Conservation (phyloP, 768 basidiomycete genomes). For the Podaxis sp. region DNA sequence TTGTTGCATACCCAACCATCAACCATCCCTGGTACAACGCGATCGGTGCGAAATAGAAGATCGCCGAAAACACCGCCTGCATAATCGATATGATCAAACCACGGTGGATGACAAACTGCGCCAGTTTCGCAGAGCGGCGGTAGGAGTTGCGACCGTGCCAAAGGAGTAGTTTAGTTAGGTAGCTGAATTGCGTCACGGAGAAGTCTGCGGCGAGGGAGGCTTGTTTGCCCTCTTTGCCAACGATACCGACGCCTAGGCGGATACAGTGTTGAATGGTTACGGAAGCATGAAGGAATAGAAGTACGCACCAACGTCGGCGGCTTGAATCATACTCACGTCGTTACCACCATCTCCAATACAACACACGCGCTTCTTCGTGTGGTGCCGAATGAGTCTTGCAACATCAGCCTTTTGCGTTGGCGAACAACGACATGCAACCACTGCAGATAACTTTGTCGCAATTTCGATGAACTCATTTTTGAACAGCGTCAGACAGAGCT, state of each 20-base stretch:
- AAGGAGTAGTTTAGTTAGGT: conserved; percentile 91
- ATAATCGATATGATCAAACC: conserved; percentile 97
- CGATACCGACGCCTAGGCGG: conserved; percentile 84
- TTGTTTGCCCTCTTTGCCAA: conserved; percentile 98
- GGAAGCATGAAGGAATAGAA: not conserved
- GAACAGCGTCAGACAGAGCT: conserved; percentile 92
- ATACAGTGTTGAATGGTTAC: not conserved
- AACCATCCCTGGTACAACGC: conserved; percentile 98
- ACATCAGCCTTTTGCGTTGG: conserved; percentile 99
- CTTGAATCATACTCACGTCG: conserved; percentile 99
- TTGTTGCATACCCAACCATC: conserved; percentile 93
- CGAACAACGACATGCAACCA: conserved; percentile 97
- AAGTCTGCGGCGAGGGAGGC: conserved; percentile 99
- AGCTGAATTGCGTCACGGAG: conserved; percentile 95
- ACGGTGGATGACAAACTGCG: conserved; percentile 98
- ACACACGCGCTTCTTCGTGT: conserved; percentile 94
- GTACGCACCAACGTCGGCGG: conserved; percentile 91
- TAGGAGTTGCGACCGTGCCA: conserved; percentile 99
- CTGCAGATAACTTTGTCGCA: conserved; percentile 92
- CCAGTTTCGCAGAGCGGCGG: conserved; percentile 94
- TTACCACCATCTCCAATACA: conserved; percentile 99
- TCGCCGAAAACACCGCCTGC: conserved; percentile 94
- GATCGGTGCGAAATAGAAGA: conserved; percentile 94
- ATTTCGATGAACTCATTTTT: conserved; percentile 95
- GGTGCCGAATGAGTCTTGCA: conserved; percentile 84